Base-by-base conservation (phyloP, 768 basidiomycete species). In the Goffeauzyma gilvescens region DNA sequence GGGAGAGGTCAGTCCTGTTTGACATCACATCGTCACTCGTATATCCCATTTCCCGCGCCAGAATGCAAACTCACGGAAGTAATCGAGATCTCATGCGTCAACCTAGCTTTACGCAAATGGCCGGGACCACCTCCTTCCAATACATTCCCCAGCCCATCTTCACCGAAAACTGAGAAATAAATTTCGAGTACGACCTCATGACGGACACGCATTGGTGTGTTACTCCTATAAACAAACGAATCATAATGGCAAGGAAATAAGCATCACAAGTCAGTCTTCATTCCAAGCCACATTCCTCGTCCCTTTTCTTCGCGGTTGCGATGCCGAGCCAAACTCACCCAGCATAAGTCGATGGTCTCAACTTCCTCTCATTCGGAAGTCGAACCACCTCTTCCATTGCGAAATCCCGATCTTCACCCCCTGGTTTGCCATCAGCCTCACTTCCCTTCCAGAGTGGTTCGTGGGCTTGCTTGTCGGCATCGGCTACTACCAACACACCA, bases 171-270 rank as follows among this genome's bases (percentile, higher is more conserved):
- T 10, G 60, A 58, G 41, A 58, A 62, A 42, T 57, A 58, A 14
- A 62, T 48, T 25, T 62, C 55, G 1, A 62, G 38, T 4, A 38
- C 23, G 27, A 60, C 37, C 14, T 55, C 50, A 36, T 62, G 58
- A 5, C 40, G 46, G 21, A 62, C 60, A 18, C 55, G 38, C 17
- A 62, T 59, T 4, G 60, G 60, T n/a, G 60, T 60, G 37, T 58
- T 55, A 1, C 58, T 62, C 1, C 60, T 62, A 31, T n/a, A n/a
- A 20, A 46, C 9, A 46, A 45, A 4, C 5, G 12, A 6, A 6
- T 18, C 10, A 3, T 21, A 30, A 30, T 13, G 10, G 20, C 8
- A 31, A 32, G 1, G 3, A 30, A n/a, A 30, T n/a, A 30, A n/a
- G 28, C 9, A n/a, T 9, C 41, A 21, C 38, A 20, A n/a, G 44